Conservation (phyloP, 768 basidiomycete genomes). For the Termitomyces sp. region DNA sequence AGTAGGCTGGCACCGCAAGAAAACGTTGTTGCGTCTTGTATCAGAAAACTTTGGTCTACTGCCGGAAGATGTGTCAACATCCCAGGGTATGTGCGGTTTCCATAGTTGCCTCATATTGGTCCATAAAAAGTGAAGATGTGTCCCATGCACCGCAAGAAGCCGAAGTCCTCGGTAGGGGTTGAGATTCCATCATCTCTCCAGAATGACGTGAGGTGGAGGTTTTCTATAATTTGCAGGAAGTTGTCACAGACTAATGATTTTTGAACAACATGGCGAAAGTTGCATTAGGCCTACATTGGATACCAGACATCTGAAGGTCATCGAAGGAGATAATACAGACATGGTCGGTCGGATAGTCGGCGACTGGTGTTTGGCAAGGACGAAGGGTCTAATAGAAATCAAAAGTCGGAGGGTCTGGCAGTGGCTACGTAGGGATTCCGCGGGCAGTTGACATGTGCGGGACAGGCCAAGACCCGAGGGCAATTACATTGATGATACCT, state of each 20-base stretch:
- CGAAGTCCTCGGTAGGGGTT: constrained; percentile 1
- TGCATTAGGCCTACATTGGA: not conserved
- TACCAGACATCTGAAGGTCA: not conserved
- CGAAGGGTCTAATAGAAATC: not conserved
- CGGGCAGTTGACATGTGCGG: not conserved
- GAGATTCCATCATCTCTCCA: not conserved
- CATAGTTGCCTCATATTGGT: not conserved
- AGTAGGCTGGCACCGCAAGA: not conserved
- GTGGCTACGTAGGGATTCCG: not conserved
- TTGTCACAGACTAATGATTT: not conserved
- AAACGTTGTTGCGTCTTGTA: not conserved
- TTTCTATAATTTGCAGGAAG: not conserved
- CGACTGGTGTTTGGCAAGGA: not conserved
- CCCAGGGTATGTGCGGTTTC: not conserved
- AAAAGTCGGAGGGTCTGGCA: not conserved
- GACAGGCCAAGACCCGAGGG: constrained; percentile 4
- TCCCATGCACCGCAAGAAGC: constrained; percentile 8
- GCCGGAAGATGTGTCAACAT: not conserved
- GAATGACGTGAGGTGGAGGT: not conserved
- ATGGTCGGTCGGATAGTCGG: not conserved
- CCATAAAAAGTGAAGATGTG: not conserved
- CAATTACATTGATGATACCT: constrained; percentile 2
- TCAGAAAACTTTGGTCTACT: not conserved
- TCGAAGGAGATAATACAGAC: not conserved
- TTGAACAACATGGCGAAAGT: not conserved